A percentile compares a stretch with the other conserved stretches of the same genome.
Conservation (phyloP, 345 rosid genomes). For the Trapa bicornis region DNA sequence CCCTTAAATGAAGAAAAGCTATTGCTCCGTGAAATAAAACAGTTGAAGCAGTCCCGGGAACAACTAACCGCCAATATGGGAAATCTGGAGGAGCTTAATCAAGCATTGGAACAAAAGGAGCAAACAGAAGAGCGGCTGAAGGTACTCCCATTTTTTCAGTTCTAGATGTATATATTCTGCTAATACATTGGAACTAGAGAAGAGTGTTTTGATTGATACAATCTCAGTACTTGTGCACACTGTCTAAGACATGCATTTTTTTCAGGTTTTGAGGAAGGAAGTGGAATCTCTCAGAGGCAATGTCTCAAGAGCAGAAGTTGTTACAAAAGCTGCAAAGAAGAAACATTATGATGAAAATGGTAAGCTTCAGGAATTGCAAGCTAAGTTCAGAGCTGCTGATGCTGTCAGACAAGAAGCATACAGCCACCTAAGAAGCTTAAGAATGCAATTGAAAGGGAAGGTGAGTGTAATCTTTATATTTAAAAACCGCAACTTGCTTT, state of each 20-base stretch:
- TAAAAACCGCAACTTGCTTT: neutral
- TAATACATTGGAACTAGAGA: neutral
- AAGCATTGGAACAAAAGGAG: constrained; percentile 47
- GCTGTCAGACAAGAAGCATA: constrained; percentile 61
- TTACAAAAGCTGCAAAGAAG: constrained; percentile 42
- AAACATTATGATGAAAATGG: constrained; percentile 32
- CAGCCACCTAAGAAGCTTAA: constrained; percentile 38
- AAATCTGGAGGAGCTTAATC: constrained; percentile 45
- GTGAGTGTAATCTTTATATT: constrained; percentile 18
- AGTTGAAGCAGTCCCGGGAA: constrained; percentile 46
- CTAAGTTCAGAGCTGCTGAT: constrained; percentile 46
- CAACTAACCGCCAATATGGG: constrained; percentile 44
- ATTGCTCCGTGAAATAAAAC: constrained; percentile 54
- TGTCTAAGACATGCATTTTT: no score
- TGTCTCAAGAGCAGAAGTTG: constrained; percentile 42
- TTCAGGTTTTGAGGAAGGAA: constrained; percentile 63
- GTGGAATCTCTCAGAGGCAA: constrained; percentile 43
- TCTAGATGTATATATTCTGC: no score
- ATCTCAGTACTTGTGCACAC: no score
- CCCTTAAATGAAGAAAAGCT: constrained; percentile 67
- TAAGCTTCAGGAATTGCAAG: constrained; percentile 30
- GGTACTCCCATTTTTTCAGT: constrained; percentile 19
- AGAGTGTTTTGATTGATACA: neutral
- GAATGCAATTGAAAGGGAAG: constrained; percentile 48
- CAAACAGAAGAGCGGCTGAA: constrained; percentile 55